Evolutionary conservation across 2,329 filamentous ascomycete genomes (phyloP), one percentile per base, ranked within the genome.

Genomic region (Tolypocladium ovalisporum): DNA sequence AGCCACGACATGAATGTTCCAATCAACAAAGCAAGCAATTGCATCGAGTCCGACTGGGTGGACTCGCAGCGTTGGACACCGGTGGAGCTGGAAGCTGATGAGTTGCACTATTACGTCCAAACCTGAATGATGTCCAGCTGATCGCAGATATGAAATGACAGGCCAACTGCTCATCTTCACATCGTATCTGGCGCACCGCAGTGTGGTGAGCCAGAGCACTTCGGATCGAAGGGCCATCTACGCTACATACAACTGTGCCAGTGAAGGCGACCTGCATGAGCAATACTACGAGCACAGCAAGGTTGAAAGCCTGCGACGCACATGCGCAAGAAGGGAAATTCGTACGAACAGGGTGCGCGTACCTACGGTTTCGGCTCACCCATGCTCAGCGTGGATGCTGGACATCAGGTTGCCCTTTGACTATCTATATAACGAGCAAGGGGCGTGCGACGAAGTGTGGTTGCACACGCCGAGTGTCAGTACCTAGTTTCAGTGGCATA

Each of bases 271-370:
- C 44, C 37, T 60, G 55, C 60, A 61, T 55, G 54, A 58, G 49
- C 54, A 55, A n/a, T 62, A 63, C 57, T 62, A 63, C 15, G 57
- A 62, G 54, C 42, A 63, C 40, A 42, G 62, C 10, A 62, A 61
- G 54, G 42, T 55, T 24, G 57, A 57, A 10, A 60, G 60, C 62
- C 60, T 8, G 59, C 62, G 5, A 60, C 60, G 13, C 60, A 63
- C 44, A 63, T 63, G 61, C 61, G 61, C 34, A 60, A 60, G 34
- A 40, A 35, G n/a, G 60, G 57, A 8, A 56, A 58, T 51, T 44
- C 37, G 6, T 63, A 63, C 34, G 56, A 55, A 5, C 29, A 60
- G 29, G 61, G 61, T 1, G 58, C 61, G 0, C 47, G 56, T 17
- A 60, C 56, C 1, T 63, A 63, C 47, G 56, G 57, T 19, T 63